Base-by-base conservation (phyloP, 2,329 filamentous ascomycete genomes). In the Plenodomus lindquistii region DNA sequence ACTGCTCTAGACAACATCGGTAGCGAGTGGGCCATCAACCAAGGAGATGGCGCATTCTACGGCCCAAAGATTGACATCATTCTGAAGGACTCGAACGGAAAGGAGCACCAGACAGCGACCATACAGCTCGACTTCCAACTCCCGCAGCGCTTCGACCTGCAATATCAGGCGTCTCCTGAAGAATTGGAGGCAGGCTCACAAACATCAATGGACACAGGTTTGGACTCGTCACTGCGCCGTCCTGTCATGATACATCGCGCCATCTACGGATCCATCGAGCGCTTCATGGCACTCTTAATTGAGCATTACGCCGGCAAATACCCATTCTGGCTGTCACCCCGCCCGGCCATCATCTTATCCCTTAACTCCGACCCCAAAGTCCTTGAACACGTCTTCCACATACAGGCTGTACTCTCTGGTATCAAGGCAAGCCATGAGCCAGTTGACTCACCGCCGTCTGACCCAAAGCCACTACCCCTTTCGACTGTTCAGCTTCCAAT, bases 61-160 rank as follows among this genome's bases (percentile, higher is more conserved):
- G 91, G 91, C 0, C 91, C 91, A 24, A 96, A 96, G 75, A 96
- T 96, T 56, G 91, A 96, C 65, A 88, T 96, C 37, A 84, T 95
- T 34, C 73, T 96, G 38, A 84, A 82, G 52, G 91, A 95, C 66
- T 86, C 87, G 1, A 63, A 69, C 9, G 89, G 89, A 7, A 95
- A 93, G 66, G 88, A 91, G 63, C 91, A 95, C 66, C 91, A 96
- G 68, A 89, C 91, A 2, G 91, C 90, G 2, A 95, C 91, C 0
- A 87, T 96, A 42, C 91, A 96, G 75, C 82, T 96, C 21, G 91
- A 96, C 69, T 95, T 96, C 69, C 91, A 96, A 72, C 79, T 96
- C 2, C 91, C 91, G 1, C 88, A 89, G 66, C 84, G 90, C 11
- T 96, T 96, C 66, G 83, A 83, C 38, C 76, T 96, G 29, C 81